Conservation (phyloP, 371 early-diverging fungal genomes). For the Mortierella sp. region DNA sequence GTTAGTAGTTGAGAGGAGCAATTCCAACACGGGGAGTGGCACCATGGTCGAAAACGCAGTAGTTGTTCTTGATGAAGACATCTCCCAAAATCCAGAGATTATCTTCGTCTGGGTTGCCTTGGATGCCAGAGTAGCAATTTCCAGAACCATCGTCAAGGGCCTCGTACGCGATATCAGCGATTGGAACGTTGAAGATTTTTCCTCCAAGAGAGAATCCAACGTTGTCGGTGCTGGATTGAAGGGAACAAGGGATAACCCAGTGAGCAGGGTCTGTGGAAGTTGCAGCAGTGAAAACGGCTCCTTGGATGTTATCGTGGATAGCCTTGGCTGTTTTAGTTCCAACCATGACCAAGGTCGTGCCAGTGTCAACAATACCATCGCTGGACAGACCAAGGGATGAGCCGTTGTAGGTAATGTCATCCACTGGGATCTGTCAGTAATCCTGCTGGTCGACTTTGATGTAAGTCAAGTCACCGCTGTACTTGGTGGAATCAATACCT, state of each 20-base stretch:
- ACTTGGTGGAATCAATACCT: conserved; percentile 66
- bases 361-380: conserved; percentile 24
- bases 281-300: conserved; percentile 12
- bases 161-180: conserved; percentile 43
- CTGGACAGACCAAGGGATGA: conserved; percentile 18
- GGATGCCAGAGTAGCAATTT: conserved; percentile 44
- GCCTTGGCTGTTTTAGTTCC: conserved; percentile 19
- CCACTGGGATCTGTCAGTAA: conserved; percentile 50
- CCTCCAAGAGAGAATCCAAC: conserved; percentile 20
- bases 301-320: conserved; percentile 22
- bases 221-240: conserved; percentile 16
- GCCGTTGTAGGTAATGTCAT: conserved; percentile 18
- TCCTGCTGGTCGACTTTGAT: conserved; percentile 78
- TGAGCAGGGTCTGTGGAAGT: neutral
- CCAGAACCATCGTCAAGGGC: conserved; percentile 27
- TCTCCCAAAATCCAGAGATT: conserved; percentile 60
- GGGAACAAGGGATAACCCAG: conserved; percentile 40
- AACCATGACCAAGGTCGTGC: conserved; percentile 50
- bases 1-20: conserved; percentile 27
- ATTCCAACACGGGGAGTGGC: conserved; percentile 25
- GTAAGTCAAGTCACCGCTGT: conserved; percentile 65
- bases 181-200: conserved; percentile 26
- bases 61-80: conserved; percentile 64
- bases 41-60: conserved; percentile 60
- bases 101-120: conserved; percentile 25